Conservation (phyloP, 768 basidiomycete species). For the Panaeolus cyanescens region DNA sequence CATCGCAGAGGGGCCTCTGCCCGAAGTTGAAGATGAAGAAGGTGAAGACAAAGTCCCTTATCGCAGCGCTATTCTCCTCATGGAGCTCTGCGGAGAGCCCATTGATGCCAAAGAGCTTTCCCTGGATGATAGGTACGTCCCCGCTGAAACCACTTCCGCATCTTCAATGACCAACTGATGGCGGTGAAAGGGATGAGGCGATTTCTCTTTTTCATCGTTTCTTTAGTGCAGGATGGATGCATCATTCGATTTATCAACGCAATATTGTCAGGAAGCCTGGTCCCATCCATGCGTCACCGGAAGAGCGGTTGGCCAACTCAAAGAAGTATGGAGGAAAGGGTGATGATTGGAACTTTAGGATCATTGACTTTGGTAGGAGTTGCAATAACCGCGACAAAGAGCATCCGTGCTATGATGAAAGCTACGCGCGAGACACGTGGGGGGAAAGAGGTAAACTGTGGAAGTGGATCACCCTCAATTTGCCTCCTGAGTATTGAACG, state of each 20-base stretch:
- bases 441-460: neutral
- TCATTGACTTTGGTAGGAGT: slow-evolving; percentile 42
- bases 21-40: neutral
- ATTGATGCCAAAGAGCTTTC: slow-evolving; percentile 26
- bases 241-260: slow-evolving; percentile 35
- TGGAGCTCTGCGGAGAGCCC: slow-evolving; percentile 42
- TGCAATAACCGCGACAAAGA: neutral
- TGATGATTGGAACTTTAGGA: slow-evolving; percentile 32
- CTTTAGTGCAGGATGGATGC: slow-evolving; percentile 35
- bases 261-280: slow-evolving; percentile 41
- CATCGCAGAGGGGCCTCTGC: neutral
- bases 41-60: slow-evolving; percentile 11
- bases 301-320: slow-evolving; percentile 2
- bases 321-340: slow-evolving; percentile 4
- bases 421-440: neutral
- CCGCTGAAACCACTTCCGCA: neutral
- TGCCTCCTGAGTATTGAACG: no score
- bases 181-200: slow-evolving; percentile 36
- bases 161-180: neutral
- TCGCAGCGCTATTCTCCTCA: slow-evolving; percentile 42
- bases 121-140: slow-evolving; percentile 40
- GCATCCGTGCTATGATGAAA: neutral
- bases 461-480: neutral
- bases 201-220: slow-evolving; percentile 36
- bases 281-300: slow-evolving; percentile 25